A percentile compares a stretch with the other conserved stretches of the same genome.
Conservation (phyloP, 768 basidiomycete genomes). For the Suillus americanus region DNA sequence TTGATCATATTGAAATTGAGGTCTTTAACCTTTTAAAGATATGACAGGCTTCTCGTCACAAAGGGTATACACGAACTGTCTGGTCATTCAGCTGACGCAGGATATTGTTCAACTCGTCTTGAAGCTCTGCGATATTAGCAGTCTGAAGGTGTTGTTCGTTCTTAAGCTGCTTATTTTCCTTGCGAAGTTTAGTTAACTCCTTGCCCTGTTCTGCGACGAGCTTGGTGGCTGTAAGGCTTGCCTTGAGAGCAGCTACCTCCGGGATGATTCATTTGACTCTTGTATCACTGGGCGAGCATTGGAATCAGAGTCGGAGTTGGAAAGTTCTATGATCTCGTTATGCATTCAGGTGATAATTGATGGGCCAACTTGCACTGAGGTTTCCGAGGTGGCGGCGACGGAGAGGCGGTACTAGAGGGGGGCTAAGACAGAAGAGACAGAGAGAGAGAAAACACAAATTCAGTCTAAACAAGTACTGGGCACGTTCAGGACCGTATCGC, state of each 20-base stretch:
- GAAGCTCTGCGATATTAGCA: constrained; percentile 5
- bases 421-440: background rate
- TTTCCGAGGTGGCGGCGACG: background rate
- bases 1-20: background rate
- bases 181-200: background rate
- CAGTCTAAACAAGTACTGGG: background rate
- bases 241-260: background rate
- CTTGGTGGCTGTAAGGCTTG: background rate
- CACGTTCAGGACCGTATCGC: background rate
- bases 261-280: background rate
- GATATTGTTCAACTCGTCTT: constrained; percentile 4
- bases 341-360: background rate
- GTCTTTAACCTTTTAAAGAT: background rate
- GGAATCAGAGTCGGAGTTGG: background rate
- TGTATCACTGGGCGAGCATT: background rate
- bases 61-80: background rate
- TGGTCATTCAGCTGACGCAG: background rate
- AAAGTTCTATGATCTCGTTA: background rate
- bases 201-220: background rate
- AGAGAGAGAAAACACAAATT: background rate
- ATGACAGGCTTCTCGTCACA: background rate
- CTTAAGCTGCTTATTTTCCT: constrained; percentile 1
- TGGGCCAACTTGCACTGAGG: background rate
- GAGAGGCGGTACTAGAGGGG: background rate
- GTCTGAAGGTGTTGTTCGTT: constrained; percentile 1